These are phyloP conservation scores for Eucalyptus polyanthemos DNA, from an alignment of 345 rosid species.

Conservation along the genomic window DNA sequence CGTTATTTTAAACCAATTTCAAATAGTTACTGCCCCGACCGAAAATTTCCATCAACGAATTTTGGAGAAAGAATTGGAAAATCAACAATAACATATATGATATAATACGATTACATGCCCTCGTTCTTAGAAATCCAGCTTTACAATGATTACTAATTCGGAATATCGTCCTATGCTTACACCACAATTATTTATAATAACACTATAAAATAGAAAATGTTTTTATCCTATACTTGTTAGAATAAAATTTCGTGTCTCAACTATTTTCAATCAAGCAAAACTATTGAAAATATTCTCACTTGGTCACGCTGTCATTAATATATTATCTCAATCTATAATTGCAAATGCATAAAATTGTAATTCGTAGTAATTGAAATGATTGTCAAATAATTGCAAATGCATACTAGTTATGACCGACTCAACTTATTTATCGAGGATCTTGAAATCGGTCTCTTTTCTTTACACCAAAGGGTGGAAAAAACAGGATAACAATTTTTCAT, in stretches of 20 bases:
- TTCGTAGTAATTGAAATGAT: too few species aligned
- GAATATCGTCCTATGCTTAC: accelerated
- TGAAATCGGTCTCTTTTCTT: not conserved
- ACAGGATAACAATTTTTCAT: not conserved
- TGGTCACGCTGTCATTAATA: not conserved
- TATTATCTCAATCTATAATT: not conserved
- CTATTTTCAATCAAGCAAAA: not conserved
- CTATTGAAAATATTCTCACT: not conserved
- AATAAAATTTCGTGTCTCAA: not conserved
- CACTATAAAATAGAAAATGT: not conserved
- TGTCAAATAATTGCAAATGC: not conserved
- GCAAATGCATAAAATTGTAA: not conserved
- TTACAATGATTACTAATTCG: too few species aligned
- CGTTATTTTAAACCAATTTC: too few species aligned
- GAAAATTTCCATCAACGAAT: not conserved
- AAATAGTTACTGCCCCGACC: too few species aligned
- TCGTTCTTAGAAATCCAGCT: too few species aligned
- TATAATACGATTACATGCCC: too few species aligned
- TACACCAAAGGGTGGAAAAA: not conserved
- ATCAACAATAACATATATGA: not conserved
- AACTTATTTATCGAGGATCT: not conserved
- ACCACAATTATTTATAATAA: too few species aligned
- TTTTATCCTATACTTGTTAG: not conserved
- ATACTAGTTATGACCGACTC: not conserved
- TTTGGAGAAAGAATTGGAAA: not conserved